A percentile compares a stretch with the other conserved stretches of the same genome.
Evolutionary conservation across 2,329 filamentous ascomycete species (phyloP).

Genomic region (Periconia sp.): DNA sequence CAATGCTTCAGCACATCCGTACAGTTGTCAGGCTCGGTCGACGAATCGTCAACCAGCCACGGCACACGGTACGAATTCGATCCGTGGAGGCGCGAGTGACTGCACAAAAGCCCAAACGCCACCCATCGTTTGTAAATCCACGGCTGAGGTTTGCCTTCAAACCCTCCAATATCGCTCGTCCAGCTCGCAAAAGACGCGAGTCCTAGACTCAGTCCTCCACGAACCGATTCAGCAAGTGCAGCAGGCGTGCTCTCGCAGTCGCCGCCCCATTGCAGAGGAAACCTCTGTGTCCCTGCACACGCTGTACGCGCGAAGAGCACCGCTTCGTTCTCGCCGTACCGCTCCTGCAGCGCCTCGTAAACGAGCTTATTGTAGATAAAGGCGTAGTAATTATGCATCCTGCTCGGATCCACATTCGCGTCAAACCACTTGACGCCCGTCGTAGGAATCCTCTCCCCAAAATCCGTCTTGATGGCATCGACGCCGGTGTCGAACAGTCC

Average conservation of each 20-base stretch:
- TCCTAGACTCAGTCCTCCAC: constrained; percentile 65
- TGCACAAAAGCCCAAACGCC: constrained; percentile 71
- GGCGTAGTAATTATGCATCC: constrained; percentile 80
- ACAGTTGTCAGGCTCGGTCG: constrained; percentile 49
- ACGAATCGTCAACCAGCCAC: constrained; percentile 70
- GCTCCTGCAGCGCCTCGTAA: constrained; percentile 64
- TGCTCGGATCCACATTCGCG: constrained; percentile 58
- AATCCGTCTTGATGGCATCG: constrained; percentile 75
- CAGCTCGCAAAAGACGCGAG: constrained; percentile 68
- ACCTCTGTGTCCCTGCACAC: constrained; percentile 68
- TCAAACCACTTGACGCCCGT: constrained; percentile 68
- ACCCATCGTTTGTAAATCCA: constrained; percentile 79
- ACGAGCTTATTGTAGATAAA: constrained; percentile 72
- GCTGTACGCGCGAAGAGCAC: constrained; percentile 70
- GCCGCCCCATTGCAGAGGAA: constrained; percentile 68
- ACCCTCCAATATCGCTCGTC: constrained; percentile 72
- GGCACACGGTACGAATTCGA: constrained; percentile 73
- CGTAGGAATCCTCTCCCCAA: constrained; percentile 71
- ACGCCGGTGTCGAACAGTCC: constrained; percentile 69
- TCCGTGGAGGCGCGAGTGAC: constrained; percentile 70
- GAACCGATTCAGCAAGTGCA: constrained; percentile 71
- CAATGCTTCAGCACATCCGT: constrained; percentile 58
- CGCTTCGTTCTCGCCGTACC: constrained; percentile 55
- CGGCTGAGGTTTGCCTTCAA: constrained; percentile 67
- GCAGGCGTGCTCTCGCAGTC: constrained; percentile 75